Evolutionary conservation across 1,139 yeast species (phyloP).

Genomic region (Sugiyamaella grinbergsii): DNA sequence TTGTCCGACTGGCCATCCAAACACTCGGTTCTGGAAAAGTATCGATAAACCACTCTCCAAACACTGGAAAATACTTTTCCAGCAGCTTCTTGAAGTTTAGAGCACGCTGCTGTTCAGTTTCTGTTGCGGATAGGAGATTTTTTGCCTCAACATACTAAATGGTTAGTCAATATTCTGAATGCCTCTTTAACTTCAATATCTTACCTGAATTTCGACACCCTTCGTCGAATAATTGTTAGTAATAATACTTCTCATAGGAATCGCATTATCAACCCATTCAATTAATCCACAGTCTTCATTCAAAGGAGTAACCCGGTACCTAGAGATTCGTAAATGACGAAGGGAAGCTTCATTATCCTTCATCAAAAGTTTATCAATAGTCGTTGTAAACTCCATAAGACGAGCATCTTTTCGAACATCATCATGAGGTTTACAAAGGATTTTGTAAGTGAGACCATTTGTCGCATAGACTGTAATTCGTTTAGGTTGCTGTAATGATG

Average conservation of each 20-base stretch:
- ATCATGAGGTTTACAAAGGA: conserved; percentile 83
- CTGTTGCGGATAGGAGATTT: conserved; percentile 19
- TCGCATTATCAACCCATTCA: conserved; percentile 88
- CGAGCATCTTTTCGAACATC: conserved; percentile 96
- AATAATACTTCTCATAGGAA: conserved; percentile 74
- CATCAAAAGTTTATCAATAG: conserved; percentile 72
- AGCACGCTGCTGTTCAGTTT: conserved; percentile 20
- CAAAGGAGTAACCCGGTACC: conserved; percentile 88
- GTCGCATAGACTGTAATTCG: conserved; percentile 76
- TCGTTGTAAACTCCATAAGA: conserved; percentile 87
- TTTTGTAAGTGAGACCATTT: conserved; percentile 68
- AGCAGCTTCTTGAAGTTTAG: conserved; percentile 29
- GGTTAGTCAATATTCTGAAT: conserved; percentile 9
- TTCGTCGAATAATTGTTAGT: conserved; percentile 46
- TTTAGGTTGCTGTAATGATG: conserved; percentile 86
- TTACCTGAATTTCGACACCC: conserved; percentile 42
- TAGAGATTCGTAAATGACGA: conserved; percentile 68
- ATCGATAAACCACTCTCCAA: conserved; percentile 85
- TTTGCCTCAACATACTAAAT: conserved; percentile 23
- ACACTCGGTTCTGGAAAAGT: conserved; percentile 85
- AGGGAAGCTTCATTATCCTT: conserved; percentile 72
- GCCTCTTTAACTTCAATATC: not conserved
- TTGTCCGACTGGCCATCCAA: conserved; percentile 81
- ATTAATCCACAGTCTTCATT: conserved; percentile 87
- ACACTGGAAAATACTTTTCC: conserved; percentile 64